A percentile compares a stretch with the other conserved stretches of the same genome.
These are phyloP conservation scores for Aspergillus caelatus DNA, from an alignment of 2,329 filamentous ascomycete species.

Conservation along the genomic window DNA sequence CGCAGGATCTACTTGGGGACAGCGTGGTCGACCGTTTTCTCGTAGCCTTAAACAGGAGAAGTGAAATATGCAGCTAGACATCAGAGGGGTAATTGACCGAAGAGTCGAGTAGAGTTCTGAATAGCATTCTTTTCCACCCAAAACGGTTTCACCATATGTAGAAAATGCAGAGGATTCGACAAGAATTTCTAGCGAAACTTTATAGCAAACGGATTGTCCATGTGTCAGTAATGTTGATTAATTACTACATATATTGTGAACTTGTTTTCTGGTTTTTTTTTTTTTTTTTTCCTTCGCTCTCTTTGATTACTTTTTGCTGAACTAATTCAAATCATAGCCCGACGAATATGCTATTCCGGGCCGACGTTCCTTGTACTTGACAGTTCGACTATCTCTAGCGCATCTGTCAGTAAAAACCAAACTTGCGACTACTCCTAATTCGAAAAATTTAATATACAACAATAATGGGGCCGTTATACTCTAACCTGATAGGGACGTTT, in stretches of 20 bases:
- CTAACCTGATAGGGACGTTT: slow-evolving; percentile 3
- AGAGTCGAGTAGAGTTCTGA: neutral
- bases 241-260: neutral
- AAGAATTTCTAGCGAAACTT: neutral
- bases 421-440: neutral
- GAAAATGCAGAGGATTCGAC: neutral
- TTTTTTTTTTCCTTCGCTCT: neutral
- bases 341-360: neutral
- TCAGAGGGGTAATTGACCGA: neutral
- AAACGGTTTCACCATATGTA: neutral
- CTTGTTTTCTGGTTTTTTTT: neutral
- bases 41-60: neutral
- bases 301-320: neutral
- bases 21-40: neutral
- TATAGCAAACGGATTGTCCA: neutral
- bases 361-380: neutral
- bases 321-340: neutral
- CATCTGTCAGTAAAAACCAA: neutral
- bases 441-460: neutral
- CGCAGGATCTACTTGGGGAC: neutral
- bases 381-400: neutral
- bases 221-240: neutral
- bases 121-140: neutral
- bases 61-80: neutral
- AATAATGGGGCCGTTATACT: slow-evolving; percentile 6